A percentile compares a stretch with the other conserved stretches of the same genome.
Evolutionary conservation across 768 basidiomycete genomes (phyloP).

Genomic region (Pisolithus tinctorius): DNA sequence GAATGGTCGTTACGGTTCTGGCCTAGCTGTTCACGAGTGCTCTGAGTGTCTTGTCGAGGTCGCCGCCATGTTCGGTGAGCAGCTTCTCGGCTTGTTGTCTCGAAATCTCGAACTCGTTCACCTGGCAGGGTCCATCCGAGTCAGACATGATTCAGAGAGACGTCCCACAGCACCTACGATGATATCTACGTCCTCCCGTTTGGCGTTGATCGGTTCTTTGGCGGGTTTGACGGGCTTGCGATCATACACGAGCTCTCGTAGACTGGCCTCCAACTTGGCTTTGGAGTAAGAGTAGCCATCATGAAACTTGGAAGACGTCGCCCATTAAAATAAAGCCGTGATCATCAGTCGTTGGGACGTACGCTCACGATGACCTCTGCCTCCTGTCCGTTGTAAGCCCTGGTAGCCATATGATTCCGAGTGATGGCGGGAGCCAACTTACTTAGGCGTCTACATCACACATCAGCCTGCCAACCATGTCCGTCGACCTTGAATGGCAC

Average conservation of each 20-base stretch:
- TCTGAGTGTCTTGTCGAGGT: constrained; percentile 22
- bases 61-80: constrained; percentile 23
- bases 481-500: constrained; percentile 92
- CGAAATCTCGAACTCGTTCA: constrained; percentile 25
- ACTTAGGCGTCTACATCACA: neutral
- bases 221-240: constrained; percentile 49
- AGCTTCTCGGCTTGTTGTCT: constrained; percentile 24
- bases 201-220: constrained; percentile 17
- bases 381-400: constrained; percentile 6
- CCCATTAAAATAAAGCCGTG: neutral
- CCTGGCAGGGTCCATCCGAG: constrained; percentile 7
- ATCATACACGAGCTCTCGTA: constrained; percentile 48
- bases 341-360: neutral
- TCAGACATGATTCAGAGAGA: neutral
- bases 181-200: constrained; percentile 23
- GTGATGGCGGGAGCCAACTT: neutral
- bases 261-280: constrained; percentile 27
- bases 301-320: constrained; percentile 36
- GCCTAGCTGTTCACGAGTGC: constrained; percentile 20
- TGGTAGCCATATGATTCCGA: neutral
- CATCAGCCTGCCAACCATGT: constrained; percentile 45
- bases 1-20: neutral
- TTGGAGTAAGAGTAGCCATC: constrained; percentile 41
- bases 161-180: constrained; percentile 15
- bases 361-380: constrained; percentile 8